Evolutionary conservation across 352 stramenopile genomes (phyloP).

Genomic region (Detonula confervacea): DNA sequence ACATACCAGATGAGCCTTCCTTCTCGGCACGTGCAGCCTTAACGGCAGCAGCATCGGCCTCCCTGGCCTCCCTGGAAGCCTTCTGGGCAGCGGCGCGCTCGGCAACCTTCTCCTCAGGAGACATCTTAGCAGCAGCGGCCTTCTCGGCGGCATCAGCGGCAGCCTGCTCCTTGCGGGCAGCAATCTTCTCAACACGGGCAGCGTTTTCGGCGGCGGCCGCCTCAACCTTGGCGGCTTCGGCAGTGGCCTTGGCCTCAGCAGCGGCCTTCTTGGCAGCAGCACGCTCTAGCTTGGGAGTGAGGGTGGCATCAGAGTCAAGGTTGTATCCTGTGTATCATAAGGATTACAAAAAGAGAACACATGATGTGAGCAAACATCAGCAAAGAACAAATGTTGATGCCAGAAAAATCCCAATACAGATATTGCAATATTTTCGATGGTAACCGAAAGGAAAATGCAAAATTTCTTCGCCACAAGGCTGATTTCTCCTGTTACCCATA

Average conservation of each 20-base stretch:
- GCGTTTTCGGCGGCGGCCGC: background rate
- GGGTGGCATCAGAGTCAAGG: conserved; percentile 15
- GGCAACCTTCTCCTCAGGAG: conserved; percentile 46
- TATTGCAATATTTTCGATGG: no score
- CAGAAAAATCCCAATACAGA: no score
- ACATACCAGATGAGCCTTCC: no score
- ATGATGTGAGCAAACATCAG: background rate
- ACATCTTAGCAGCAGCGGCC: conserved; percentile 27
- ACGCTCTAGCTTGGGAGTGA: conserved; percentile 26
- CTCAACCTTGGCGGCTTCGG: conserved; percentile 14
- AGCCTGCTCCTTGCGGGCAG: conserved; percentile 31
- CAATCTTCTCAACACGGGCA: conserved; percentile 13
- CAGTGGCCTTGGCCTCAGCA: conserved; percentile 14
- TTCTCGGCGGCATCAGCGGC: conserved; percentile 21
- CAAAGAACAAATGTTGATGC: background rate
- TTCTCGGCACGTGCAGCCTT: no score
- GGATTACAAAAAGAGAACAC: background rate
- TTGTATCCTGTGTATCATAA: conserved; percentile 35
- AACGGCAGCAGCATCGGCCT: no score
- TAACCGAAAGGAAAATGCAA: no score
- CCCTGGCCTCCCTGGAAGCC: background rate
- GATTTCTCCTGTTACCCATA: no score
- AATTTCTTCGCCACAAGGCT: no score
- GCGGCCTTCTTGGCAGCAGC: conserved; percentile 30
- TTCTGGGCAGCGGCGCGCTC: conserved; percentile 8